Evolutionary conservation across 176 grass and related monocot genomes (phyloP), one percentile per base, ranked within the genome.

Genomic region (Oryza officinalis): DNA sequence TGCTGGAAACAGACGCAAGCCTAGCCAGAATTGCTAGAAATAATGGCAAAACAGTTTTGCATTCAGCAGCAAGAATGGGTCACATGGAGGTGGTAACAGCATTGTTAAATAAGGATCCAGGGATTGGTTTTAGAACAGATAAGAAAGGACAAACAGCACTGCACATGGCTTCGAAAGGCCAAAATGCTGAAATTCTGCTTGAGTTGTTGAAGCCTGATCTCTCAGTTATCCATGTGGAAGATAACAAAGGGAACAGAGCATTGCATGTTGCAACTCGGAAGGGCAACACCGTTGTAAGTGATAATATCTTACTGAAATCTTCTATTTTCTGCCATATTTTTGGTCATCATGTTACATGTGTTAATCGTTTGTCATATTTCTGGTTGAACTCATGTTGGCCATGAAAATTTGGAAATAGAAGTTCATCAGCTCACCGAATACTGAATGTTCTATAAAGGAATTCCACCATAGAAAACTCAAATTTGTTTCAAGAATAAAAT

Each of bases 31-130:
- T 98, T 64, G 92, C 87, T 80, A 95, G 87, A 83, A 98, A 91
- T 68, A 98, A 98, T 60, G 95, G 95, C 15, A 98, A 98, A 80
- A 93, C 95, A 46, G 89, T 81, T 66, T 78, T 98, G 47, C 95
- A 98, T 87, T 95, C 95, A 20, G 95, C 95, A 65, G 92, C 95
- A 57, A 98, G 95, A 93, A 98, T 95, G 91, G 95, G 95, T 8
- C 92, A 95, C 81, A 87, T 98, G 59, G 93, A 91, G 73, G 92
- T 93, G 67, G 91, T 98, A 37, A 91, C 83, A 74, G 86, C 92
- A 20, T 35, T 98, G 14, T 83, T 98, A 82, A 92, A 90, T 83
- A 93, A 98, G 77, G 95, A 98, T 87, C 91, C 95, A 8, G 82
- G 44, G 63, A 90, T 98, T 78, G 82, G 87, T 83, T 93, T 93